Evolutionary conservation across 2,329 filamentous ascomycete genomes (phyloP).

Genomic region (Aureobasidium sp.): DNA sequence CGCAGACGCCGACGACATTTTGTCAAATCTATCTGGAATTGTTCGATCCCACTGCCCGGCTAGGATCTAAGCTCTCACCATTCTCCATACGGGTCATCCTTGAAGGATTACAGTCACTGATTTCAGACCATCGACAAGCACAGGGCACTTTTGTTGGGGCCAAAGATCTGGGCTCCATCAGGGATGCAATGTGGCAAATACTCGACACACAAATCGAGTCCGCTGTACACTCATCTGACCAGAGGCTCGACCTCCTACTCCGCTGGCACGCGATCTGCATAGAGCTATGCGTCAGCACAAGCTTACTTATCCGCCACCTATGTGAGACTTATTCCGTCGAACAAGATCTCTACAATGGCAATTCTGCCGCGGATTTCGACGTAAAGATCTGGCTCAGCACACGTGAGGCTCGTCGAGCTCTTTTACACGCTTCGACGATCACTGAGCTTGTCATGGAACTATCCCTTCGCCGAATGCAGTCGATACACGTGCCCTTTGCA

Average conservation of each 20-base stretch:
- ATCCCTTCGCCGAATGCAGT: not conserved
- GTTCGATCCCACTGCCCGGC: not conserved
- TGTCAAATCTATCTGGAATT: not conserved
- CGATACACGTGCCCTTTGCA: not conserved
- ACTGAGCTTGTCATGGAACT: not conserved
- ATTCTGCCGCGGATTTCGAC: not conserved
- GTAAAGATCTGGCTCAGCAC: not conserved
- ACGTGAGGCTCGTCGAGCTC: not conserved
- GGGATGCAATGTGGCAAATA: not conserved
- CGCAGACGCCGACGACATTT: not conserved
- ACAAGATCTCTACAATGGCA: not conserved
- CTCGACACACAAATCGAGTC: not conserved
- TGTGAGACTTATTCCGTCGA: not conserved
- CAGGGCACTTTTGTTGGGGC: not conserved
- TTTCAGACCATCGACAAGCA: not conserved
- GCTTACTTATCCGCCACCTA: not conserved
- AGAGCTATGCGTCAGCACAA: not conserved
- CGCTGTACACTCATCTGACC: not conserved
- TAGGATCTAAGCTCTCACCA: not conserved
- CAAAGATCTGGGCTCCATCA: not conserved
- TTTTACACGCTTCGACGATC: not conserved
- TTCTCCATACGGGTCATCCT: not conserved
- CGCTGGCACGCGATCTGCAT: not conserved
- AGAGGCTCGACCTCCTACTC: not conserved
- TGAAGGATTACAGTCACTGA: not conserved